These are phyloP conservation scores for Coemansia sp. DNA, from an alignment of 192 early-diverging fungal genomes.

Conservation along the genomic window DNA sequence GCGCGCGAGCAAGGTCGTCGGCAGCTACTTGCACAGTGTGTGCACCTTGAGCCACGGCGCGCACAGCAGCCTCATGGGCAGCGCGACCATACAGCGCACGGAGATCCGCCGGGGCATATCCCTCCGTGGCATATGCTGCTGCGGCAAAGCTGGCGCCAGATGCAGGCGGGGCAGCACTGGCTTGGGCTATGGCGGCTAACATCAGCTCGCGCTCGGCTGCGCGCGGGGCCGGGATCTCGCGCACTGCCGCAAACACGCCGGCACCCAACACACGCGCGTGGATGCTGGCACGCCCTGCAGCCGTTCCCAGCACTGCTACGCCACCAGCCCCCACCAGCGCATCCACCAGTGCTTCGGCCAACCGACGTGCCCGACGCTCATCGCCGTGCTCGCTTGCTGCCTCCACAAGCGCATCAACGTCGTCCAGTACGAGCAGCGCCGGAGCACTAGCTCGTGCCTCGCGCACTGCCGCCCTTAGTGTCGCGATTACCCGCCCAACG, in stretches of 20 bases:
- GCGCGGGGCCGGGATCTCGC: constrained; percentile 31
- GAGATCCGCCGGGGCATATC: constrained; percentile 82
- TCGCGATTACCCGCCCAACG: constrained; percentile 8
- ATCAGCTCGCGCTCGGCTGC: constrained; percentile 58
- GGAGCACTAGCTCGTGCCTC: constrained; percentile 18
- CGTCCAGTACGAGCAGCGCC: constrained; percentile 47
- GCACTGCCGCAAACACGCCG: constrained; percentile 18
- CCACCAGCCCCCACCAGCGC: constrained; percentile 1
- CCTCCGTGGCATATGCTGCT: constrained; percentile 81
- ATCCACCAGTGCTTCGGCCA: constrained; percentile 20
- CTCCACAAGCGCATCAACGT: constrained; percentile 44
- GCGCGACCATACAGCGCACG: constrained; percentile 75
- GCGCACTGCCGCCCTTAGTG: constrained; percentile 10
- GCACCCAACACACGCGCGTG: constrained; percentile 27
- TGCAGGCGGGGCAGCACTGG: constrained; percentile 56
- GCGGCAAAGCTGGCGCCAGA: constrained; percentile 67
- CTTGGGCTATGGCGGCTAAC: constrained; percentile 65
- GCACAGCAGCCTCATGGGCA: constrained; percentile 75
- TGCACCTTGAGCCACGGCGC: constrained; percentile 47
- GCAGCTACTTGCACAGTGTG: constrained; percentile 47
- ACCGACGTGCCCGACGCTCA: constrained; percentile 9
- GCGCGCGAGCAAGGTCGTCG: constrained; percentile 73
- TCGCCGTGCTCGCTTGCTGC: constrained; percentile 42
- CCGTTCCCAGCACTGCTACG: constrained; percentile 41
- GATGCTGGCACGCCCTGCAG: constrained; percentile 24